These are phyloP conservation scores for Globisporangium cylindrosporum DNA, from an alignment of 352 stramenopile genomes.

Conservation along the genomic window DNA sequence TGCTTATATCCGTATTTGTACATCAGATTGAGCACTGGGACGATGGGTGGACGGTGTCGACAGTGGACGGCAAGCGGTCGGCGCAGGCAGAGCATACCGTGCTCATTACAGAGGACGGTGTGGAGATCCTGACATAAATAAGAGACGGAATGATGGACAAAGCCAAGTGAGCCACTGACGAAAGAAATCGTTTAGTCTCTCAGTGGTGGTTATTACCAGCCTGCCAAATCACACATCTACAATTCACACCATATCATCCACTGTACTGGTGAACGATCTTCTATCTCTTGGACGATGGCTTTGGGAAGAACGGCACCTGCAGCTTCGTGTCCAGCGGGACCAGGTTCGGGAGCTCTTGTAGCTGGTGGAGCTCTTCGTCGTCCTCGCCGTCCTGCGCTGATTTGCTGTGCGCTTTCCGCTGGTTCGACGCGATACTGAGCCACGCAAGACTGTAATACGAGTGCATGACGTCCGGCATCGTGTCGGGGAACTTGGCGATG, in stretches of 20 bases:
- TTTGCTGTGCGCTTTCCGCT: slow-evolving; percentile 14
- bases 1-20: not conserved
- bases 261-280: not conserved
- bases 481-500: slow-evolving; percentile 78
- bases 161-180: not conserved
- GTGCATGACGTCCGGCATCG: slow-evolving; percentile 88
- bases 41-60: slow-evolving; percentile 97
- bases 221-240: not conserved
- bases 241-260: not conserved
- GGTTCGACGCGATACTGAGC: slow-evolving; percentile 75
- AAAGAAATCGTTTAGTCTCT: not conserved
- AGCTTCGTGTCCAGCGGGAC: slow-evolving; percentile 65
- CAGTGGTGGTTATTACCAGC: not conserved
- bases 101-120: slow-evolving; percentile 92
- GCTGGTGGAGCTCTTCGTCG: not conserved
- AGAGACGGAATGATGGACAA: not conserved
- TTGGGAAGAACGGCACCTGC: slow-evolving; percentile 71
- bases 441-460: slow-evolving; percentile 90
- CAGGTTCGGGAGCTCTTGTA: slow-evolving; percentile 32
- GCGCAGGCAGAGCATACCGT: slow-evolving; percentile 99
- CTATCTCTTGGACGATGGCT: slow-evolving; percentile 22
- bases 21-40: slow-evolving; percentile 87
- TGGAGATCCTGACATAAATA: slow-evolving; percentile 92
- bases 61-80: slow-evolving; percentile 89
- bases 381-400: not conserved